Percentiles rank a stretch among this genome's conserved stretches.
phyloP scores from a whole-genome alignment of 163 green algal genomes.

The Prototheca wickerhamii region DNA sequence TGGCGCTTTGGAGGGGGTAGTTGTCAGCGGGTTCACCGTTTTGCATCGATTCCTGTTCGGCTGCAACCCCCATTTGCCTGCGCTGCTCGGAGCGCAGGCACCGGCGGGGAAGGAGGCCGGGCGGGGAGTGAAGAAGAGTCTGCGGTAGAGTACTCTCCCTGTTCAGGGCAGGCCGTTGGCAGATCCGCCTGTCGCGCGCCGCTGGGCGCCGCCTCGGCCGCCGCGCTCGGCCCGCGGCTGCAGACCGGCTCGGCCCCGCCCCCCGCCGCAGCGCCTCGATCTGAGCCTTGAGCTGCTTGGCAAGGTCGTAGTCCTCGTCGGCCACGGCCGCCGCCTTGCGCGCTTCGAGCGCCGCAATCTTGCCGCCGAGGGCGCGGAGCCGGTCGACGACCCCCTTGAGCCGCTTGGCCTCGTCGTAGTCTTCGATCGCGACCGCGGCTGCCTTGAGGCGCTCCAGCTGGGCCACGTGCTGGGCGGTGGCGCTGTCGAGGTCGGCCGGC shows the following conservation, averaged over 20 bases:
- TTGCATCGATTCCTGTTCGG: too few relatives aligned
- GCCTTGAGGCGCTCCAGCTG: constrained; percentile 65
- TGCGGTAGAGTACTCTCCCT: too few relatives aligned
- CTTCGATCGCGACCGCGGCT: constrained; percentile 69
- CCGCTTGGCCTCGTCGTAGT: constrained; percentile 92
- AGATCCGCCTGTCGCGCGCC: too few relatives aligned
- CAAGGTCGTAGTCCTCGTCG: constrained; percentile 87
- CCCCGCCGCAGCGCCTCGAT: constrained; percentile 65
- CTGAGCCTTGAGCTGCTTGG: constrained; percentile 83
- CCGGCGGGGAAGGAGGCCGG: too few relatives aligned
- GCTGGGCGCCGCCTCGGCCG: too few relatives aligned
- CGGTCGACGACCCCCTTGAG: constrained; percentile 72
- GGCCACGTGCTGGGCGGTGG: constrained; percentile 35
- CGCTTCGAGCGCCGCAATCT: constrained; percentile 74
- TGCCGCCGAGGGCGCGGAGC: constrained; percentile 38
- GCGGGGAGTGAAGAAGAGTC: too few relatives aligned
- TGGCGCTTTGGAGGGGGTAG: too few relatives aligned
- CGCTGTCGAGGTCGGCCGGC: constrained; percentile 7
- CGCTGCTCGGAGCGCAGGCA: too few relatives aligned
- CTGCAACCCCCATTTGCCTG: too few relatives aligned
- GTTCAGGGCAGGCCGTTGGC: too few relatives aligned
- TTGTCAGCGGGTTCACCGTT: too few relatives aligned
- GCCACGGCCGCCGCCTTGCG: constrained; percentile 74
- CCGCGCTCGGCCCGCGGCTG: background rate
- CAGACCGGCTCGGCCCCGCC: background rate